phyloP scores from a whole-genome alignment of 169 alveolate species.

The Pseudocohnilembus persalinus region DNA sequence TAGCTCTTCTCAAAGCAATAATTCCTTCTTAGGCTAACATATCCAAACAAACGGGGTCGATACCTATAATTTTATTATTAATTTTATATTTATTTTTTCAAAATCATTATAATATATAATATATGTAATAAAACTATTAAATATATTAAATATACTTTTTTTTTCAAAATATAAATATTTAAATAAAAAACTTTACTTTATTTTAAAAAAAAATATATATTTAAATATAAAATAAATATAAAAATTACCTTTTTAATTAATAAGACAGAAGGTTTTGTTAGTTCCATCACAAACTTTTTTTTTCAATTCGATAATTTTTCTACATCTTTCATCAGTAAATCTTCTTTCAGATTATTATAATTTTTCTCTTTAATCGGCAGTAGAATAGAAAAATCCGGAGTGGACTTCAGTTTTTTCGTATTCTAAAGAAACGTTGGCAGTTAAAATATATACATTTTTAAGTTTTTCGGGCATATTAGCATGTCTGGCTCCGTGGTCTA shows the following conservation, averaged over 20 bases:
- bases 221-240: too few species aligned
- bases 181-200: too few species aligned
- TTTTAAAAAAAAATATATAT: too few species aligned
- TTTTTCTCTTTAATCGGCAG: constrained; percentile 97
- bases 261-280: constrained; percentile 91
- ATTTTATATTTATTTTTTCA: too few species aligned
- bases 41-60: constrained; percentile 99
- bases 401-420: constrained; percentile 98
- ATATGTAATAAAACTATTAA: too few species aligned
- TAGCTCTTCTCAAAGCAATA: constrained; percentile 97
- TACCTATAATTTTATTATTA: constrained; percentile 31
- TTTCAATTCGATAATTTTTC: constrained; percentile 95
- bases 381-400: constrained; percentile 97
- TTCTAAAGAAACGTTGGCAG: constrained; percentile 97
- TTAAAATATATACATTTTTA: constrained; percentile 95
- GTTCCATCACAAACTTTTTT: constrained; percentile 86
- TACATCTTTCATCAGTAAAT: constrained; percentile 97
- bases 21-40: constrained; percentile 98
- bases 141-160: too few species aligned
- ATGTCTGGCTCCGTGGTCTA: constrained; percentile 99
- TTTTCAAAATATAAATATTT: too few species aligned
- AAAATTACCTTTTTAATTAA: constrained; percentile 95
- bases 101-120: too few species aligned
- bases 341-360: constrained; percentile 95
- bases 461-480: constrained; percentile 98